Evolutionary conservation across 306 rosid species (phyloP), one percentile per base, ranked within the genome.

Genomic region (Citrullus mucosospermus): DNA sequence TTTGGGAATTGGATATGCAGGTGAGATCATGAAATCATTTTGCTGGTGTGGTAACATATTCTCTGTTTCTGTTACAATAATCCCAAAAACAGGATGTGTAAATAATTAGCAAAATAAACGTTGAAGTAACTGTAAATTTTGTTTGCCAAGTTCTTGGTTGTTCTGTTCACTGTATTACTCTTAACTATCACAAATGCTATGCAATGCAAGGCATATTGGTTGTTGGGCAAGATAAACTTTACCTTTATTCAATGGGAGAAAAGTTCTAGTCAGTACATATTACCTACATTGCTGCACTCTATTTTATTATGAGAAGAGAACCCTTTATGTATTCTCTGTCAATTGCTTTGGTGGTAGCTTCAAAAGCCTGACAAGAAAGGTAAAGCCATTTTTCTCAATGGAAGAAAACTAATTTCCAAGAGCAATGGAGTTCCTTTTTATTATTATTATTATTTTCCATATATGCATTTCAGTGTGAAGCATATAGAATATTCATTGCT

Each of bases 111-210:
- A 54, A 34, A 53, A 32, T 32, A 53, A 74, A 55, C 9, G 36
- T 54, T 51, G 48, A 53, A 74, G 59, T 74, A 34, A 51, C 16
- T 74, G 62, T 74, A 74, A 51, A 74, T 74, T 54, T 46, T 74
- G 63, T 74, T 18, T 53, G 30, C 50, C 46, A 53, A 53, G 63
- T 74, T 74, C 78, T 74, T 74, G 50, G 32, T 53, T 74, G 78
- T 74, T 74, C 12, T 74, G 54, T 41, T 68, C 48, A 54, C 48
- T 53, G 17, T 74, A 74, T 17, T 53, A 74, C 55, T 34, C 50
- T 34, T 2, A 17, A 74, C 78, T 34, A 53, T 34, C 50, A 53
- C 50, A 10, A 46, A 74, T 55, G 17, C 18, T 51, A 51, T 73
- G 32, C 63, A 74, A 73, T 67, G 53, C 53, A 39, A 67, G 77